Base-by-base conservation (phyloP, 208 protist species). In the Strigomonas oncopelti region DNA sequence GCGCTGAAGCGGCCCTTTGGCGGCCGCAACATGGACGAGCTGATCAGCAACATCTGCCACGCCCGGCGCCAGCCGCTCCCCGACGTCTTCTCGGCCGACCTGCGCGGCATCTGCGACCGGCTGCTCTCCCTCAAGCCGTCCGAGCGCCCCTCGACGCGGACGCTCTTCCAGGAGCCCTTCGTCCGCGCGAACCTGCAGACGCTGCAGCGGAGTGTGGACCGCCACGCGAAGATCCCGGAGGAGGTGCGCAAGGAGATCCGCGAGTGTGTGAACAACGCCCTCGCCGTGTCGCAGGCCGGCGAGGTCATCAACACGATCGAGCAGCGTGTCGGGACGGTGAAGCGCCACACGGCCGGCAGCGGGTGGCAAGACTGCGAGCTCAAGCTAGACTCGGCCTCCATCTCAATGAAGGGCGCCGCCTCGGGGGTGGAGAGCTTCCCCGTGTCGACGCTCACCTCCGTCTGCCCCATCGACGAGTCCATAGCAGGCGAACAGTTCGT, bases 301-400 rank as follows among this genome's bases (percentile, higher is more conserved):
- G 82, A 80, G 38, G 45, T 27, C 18, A 18, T 56, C 9, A 67
- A 73, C 25, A 52, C 72, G 52, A 77, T 87, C 51, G 64, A 72
- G 48, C 76, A 83, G 32, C 65, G 72, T 20, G 45, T 58, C 1
- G 88, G 85, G 20, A 66, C 69, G 9, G 77, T 94, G 5, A 77
- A 78, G 61, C 85, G 88, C 45, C 88, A 94, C 76, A 90, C 85
- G 5, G 88, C 88, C 20, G 74, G 78, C 62, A 69, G 72, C 56
- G 88, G 88, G 8, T 94, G 88, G 85, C 83, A 94, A 65, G 74
- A 85, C n/a, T 94, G 85, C 54, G 73, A 88, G 42, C 73, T 94
- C n/a, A 72, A 63, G 24, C 75, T 94, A 42, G 70, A 82, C 59
- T 24, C 71, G 25, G 78, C 80, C 53, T 53, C 65, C 27, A 70